Evolutionary conservation across 345 rosid genomes (phyloP).

Genomic region (Erodium maritimum): DNA sequence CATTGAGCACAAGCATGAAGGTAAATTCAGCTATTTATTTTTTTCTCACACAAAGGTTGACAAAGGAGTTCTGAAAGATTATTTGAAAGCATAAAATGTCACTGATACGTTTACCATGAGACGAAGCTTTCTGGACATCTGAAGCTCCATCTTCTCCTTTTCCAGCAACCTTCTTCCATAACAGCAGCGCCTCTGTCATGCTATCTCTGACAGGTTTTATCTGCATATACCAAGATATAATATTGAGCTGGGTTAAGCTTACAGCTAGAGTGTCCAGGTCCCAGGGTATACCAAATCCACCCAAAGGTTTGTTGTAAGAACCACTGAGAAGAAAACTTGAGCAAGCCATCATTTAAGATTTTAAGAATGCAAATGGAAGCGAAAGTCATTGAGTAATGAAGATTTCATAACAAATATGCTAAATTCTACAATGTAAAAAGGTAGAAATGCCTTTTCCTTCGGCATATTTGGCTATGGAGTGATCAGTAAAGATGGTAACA

Average conservation of each 20-base stretch:
- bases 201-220: conserved; percentile 93
- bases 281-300: neutral
- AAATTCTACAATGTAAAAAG: neutral
- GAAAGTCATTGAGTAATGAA: neutral
- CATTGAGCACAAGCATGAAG: neutral
- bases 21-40: conserved; percentile 1
- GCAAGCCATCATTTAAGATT: no score
- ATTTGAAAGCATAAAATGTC: neutral
- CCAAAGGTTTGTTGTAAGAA: no score
- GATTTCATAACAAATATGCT: neutral
- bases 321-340: no score
- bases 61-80: neutral
- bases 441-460: no score
- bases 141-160: conserved; percentile 47
- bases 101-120: conserved; percentile 34
- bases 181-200: conserved; percentile 82
- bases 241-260: neutral
- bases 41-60: neutral
- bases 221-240: conserved; percentile 28
- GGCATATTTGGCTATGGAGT: no score
- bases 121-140: conserved; percentile 48
- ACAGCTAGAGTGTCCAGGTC: neutral
- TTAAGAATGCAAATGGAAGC: neutral
- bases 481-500: neutral
- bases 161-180: conserved; percentile 81